Base-by-base conservation (phyloP, 208 protist genomes). In the Acanthamoeba royreba region DNA sequence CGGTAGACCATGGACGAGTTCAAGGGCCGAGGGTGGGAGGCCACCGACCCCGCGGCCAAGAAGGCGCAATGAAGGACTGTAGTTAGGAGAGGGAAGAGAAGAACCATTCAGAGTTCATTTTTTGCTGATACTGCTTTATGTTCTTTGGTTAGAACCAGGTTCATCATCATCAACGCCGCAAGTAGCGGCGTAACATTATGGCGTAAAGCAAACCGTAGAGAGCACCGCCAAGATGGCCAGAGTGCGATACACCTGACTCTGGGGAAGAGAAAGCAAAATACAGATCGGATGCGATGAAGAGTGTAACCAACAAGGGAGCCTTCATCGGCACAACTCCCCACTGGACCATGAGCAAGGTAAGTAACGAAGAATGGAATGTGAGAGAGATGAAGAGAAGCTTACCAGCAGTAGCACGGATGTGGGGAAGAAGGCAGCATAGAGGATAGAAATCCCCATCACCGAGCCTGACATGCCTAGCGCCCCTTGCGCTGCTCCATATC, bases 11-110 rank as follows among this genome's bases (percentile, higher is more conserved):
- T 83, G 72, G 72, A 83, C 43, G 72, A 83, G 42, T 83, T 83
- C 42, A 38, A 52, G 72, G 72, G 72, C 11, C 2, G 72, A 83
- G 72, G 72, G 0, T 83, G 72, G 72, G 72, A 83, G 72, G 42
- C 72, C 72, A 83, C 72, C 72, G 35, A 83, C 43, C 72, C 72
- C n/a, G n/a, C n/a, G n/a, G n/a, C n/a, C n/a, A n/a, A n/a, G n/a
- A n/a, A n/a, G n/a, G n/a, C n/a, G n/a, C n/a, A n/a, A n/a, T n/a
- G n/a, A n/a, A n/a, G n/a, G n/a, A n/a, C n/a, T n/a, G n/a, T n/a
- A n/a, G n/a, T n/a, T n/a, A n/a, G n/a, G n/a, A n/a, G n/a, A n/a
- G n/a, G n/a, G n/a, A n/a, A n/a, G n/a, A n/a, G n/a, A n/a, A n/a
- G n/a, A n/a, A n/a, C n/a, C n/a, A n/a, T n/a, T n/a, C n/a, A n/a